Base-by-base conservation (phyloP, 129 eudicot genomes). In the Helianthus tuberosus region DNA sequence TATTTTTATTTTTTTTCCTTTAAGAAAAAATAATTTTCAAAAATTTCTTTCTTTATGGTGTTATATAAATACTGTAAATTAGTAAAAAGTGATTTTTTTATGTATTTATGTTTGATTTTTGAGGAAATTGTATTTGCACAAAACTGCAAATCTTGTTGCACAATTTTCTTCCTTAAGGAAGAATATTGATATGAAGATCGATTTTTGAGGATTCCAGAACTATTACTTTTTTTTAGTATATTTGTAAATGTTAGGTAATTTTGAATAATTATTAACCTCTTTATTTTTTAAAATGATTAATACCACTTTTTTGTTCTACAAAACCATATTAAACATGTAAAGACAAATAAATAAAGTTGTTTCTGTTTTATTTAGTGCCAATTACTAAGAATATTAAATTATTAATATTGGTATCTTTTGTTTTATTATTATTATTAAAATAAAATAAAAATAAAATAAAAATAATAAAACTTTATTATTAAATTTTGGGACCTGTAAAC, bases 61-160 rank as follows among this genome's bases (percentile, higher is more conserved):
- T 61, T 47, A 73, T 61, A 73, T 73, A 73, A 60, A 73, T 61
- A 73, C 49, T 73, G 77, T 73, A 73, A 73, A 73, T 73, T 61
- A 73, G 77, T 73, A 62, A 58, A 73, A 61, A 3, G 51, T 59
- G 66, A 60, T 12, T 73, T 60, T 60, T 73, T 49, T 49, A 47
- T 61, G 77, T 73, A 61, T 73, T 61, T 29, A 60, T 73, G 77
- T 50, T 60, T 73, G 77, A 46, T 73, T 73, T 71, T 73, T 73
- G 69, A 32, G 69, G 69, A 73, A 73, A 73, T 29, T 73, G 77
- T 60, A 60, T 73, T 60, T 60, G 49, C 49, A 60, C 60, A 73
- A 47, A 50, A 47, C 6, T 60, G 64, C 66, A 29, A 60, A 27
- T 60, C 66, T 20, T 55, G 62, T 55, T 60, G 66, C 66, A 14